Base-by-base conservation (phyloP, 139 green algal genomes). In the Zygnema cylindricum region DNA sequence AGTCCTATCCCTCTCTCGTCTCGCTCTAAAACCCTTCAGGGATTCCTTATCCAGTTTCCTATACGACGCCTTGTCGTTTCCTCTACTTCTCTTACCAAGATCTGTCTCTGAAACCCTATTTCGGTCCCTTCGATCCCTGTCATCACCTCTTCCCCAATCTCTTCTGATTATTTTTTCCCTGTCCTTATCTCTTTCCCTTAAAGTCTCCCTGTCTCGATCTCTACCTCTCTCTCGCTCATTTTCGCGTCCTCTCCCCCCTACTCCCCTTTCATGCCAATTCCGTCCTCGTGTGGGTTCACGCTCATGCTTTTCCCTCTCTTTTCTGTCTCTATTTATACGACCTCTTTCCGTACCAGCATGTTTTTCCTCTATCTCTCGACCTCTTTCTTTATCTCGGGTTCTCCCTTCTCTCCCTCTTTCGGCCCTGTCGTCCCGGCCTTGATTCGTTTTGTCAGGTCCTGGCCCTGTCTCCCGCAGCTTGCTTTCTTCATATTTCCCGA, bases 301-400 rank as follows among this genome's bases (percentile, higher is more conserved):
- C 7, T 85, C 77, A 43, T 41, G 16, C 35, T 77, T 3, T 77
- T 85, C 35, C 7, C 82, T 41, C 16, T 82, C 35, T 54, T 69
- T 54, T 54, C 77, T 85, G 11, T 85, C 49, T 54, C 71, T 77
- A 83, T 54, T 54, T 77, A 11, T 11, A 55, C 77, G 33, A 49
- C 21, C 49, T 77, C 77, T 54, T 85, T 85, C 71, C 21, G 54
- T 85, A 49, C 36, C 71, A 25, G n/a, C 75, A n/a, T 73, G n/a
- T 73, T 25, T 32, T 82, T 82, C 25, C 25, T 82, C 75, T 57
- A 30, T 57, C 71, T 82, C 57, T 73, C 57, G 75, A 39, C 33
- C 77, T 54, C 77, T 85, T 41, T 85, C 77, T 54, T 77, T 77
- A 11, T 41, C 71, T 41, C 35, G 54, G 3, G 7, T 77, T 82